A percentile compares a stretch with the other conserved stretches of the same genome.
Evolutionary conservation across 2,329 filamentous ascomycete species (phyloP).

Genomic region (Helminthosporium solani): DNA sequence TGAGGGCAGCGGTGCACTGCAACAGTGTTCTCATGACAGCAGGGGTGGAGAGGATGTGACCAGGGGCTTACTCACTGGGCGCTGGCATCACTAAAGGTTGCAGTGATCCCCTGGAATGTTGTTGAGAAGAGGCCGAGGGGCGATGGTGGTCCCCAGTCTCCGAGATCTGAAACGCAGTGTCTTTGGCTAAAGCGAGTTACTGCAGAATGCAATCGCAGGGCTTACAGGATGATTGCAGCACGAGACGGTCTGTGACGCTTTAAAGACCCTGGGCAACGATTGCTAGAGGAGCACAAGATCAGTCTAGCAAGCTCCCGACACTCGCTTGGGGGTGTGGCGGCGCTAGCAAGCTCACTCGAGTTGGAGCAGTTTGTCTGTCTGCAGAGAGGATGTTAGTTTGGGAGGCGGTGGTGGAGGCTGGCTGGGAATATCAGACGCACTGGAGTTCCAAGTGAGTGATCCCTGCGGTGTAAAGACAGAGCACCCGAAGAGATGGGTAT

Average conservation of each 20-base stretch:
- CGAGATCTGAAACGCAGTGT: constrained; percentile 43
- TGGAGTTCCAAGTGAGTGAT: constrained; percentile 18
- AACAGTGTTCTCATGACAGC: constrained; percentile 35
- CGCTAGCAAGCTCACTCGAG: constrained; percentile 33
- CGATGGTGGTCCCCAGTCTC: constrained; percentile 35
- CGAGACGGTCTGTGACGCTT: constrained; percentile 42
- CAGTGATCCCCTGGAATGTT: constrained; percentile 39
- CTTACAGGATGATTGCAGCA: constrained; percentile 39
- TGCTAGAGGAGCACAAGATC: constrained; percentile 38
- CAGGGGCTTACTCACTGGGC: constrained; percentile 42
- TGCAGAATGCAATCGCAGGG: constrained; percentile 34
- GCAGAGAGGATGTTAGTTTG: constrained; percentile 31
- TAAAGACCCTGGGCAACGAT: constrained; percentile 34
- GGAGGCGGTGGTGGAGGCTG: constrained; percentile 19
- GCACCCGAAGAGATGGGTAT: constrained; percentile 20
- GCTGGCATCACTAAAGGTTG: constrained; percentile 43
- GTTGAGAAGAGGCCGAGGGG: constrained; percentile 35
- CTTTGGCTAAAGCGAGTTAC: constrained; percentile 38
- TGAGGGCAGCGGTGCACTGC: constrained; percentile 9
- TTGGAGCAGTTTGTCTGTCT: constrained; percentile 35
- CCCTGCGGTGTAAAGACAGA: constrained; percentile 18
- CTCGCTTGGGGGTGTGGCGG: constrained; percentile 30
- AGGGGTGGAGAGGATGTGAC: constrained; percentile 29
- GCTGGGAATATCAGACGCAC: constrained; percentile 27
- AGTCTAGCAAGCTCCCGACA: constrained; percentile 35